Evolutionary conservation across 2,329 filamentous ascomycete genomes (phyloP).

Genomic region (Dothideomycetes sp.): DNA sequence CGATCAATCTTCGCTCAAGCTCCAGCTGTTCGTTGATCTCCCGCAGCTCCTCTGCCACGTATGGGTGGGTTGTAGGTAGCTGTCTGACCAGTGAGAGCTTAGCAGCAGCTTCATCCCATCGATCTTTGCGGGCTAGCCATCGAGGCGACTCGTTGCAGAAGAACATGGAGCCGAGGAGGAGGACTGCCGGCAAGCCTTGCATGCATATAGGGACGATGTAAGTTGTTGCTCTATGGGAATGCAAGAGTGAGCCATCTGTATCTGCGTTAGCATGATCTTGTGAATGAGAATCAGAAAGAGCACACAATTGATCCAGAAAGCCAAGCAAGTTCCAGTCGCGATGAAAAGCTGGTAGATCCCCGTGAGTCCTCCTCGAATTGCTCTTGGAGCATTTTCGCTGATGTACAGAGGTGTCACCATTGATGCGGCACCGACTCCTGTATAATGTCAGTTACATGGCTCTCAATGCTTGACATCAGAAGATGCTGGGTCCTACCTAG

Average conservation of each 20-base stretch:
- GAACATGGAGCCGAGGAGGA: slow-evolving; percentile 50
- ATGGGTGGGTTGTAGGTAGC: slow-evolving; percentile 51
- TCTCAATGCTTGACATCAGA: too few relatives aligned
- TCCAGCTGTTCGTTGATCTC: slow-evolving; percentile 57
- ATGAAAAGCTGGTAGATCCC: slow-evolving; percentile 52
- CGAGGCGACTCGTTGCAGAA: slow-evolving; percentile 53
- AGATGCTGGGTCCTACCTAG: too few relatives aligned
- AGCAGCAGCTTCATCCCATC: slow-evolving; percentile 52
- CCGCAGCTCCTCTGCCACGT: slow-evolving; percentile 40
- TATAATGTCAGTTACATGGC: too few relatives aligned
- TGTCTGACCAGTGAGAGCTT: slow-evolving; percentile 48
- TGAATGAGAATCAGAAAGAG: too few relatives aligned
- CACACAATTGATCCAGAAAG: slow-evolving; percentile 47
- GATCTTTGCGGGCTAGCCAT: slow-evolving; percentile 56
- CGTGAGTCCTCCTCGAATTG: slow-evolving; percentile 48
- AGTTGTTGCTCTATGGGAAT: slow-evolving; percentile 35
- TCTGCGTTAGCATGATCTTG: too few relatives aligned
- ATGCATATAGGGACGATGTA: slow-evolving; percentile 54
- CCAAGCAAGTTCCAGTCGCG: slow-evolving; percentile 34
- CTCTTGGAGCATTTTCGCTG: slow-evolving; percentile 48
- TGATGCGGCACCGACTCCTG: slow-evolving; percentile 34
- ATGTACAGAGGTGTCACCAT: slow-evolving; percentile 50
- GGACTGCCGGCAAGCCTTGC: slow-evolving; percentile 51
- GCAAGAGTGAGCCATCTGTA: slow-evolving; percentile 27
- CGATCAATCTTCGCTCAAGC: slow-evolving; percentile 58